Evolutionary conservation across 1,284 basidiomycete species (phyloP).

Genomic region (Hortiboletus rubellus): DNA sequence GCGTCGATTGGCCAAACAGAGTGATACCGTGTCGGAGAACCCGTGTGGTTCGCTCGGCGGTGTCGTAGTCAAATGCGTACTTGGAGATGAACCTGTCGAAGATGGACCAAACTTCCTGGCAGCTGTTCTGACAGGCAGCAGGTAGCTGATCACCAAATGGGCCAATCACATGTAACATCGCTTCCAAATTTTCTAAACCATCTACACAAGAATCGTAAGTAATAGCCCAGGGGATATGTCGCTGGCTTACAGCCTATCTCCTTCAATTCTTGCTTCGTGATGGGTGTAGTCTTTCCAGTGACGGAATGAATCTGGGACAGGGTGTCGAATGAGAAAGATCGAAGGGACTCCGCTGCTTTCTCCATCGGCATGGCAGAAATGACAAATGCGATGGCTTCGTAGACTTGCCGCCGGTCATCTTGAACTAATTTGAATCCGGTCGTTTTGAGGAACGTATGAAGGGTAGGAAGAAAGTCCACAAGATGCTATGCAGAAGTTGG

Average conservation of each 20-base stretch:
- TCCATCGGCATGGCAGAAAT: constrained; percentile 91
- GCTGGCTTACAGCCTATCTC: constrained; percentile 58
- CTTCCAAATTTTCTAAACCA: constrained; percentile 86
- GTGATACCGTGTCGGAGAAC: constrained; percentile 82
- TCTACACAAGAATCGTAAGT: constrained; percentile 44
- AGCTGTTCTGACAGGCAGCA: constrained; percentile 74
- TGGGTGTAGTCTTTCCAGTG: constrained; percentile 47
- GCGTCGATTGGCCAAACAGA: constrained; percentile 74
- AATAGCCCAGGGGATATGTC: background rate
- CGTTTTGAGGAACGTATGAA: constrained; percentile 85
- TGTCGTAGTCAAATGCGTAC: constrained; percentile 77
- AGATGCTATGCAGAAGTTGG: constrained; percentile 62
- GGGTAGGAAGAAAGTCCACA: constrained; percentile 86
- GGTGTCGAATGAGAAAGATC: constrained; percentile 80
- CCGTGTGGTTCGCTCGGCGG: constrained; percentile 87
- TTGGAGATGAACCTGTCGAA: constrained; percentile 80
- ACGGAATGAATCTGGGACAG: constrained; percentile 68
- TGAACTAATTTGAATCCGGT: constrained; percentile 78
- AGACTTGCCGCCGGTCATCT: constrained; percentile 89
- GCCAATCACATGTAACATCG: constrained; percentile 79
- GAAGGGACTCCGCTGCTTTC: constrained; percentile 79
- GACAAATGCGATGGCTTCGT: constrained; percentile 94
- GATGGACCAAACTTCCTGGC: constrained; percentile 80
- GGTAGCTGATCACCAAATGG: constrained; percentile 84
- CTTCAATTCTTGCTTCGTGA: constrained; percentile 65